phyloP scores from a whole-genome alignment of 2,329 filamentous ascomycete species.

The Talaromyces amestolkiae region DNA sequence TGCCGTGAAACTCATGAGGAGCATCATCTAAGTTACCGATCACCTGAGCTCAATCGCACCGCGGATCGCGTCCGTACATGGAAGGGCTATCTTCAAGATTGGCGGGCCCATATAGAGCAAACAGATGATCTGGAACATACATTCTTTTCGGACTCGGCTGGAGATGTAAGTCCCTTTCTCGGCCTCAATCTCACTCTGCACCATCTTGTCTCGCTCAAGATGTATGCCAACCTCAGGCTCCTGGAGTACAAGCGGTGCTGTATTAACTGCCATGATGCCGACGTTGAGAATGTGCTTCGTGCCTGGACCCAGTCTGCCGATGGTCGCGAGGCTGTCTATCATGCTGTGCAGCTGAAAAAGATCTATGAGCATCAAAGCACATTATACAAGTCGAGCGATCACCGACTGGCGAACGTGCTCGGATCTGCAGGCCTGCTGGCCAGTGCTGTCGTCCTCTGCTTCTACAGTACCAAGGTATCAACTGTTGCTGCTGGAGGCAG shows the following conservation, averaged over 20 bases:
- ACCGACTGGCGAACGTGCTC: not conserved
- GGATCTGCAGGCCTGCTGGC: not conserved
- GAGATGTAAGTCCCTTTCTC: not conserved
- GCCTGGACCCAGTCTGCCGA: not conserved
- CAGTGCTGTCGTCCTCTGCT: not conserved
- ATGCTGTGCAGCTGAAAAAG: not conserved
- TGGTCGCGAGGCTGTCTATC: not conserved
- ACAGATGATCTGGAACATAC: not conserved
- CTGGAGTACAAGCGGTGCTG: not conserved
- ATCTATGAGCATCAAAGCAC: not conserved
- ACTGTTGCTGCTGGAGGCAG: not conserved
- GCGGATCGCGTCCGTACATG: not conserved
- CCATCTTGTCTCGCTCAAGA: not conserved
- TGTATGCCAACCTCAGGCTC: not conserved
- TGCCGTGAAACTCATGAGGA: not conserved
- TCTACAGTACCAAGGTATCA: not conserved
- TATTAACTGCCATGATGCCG: not conserved
- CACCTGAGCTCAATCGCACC: not conserved
- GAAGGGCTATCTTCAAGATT: not conserved
- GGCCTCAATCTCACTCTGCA: not conserved
- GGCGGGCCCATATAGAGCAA: not conserved
- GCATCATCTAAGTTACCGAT: not conserved
- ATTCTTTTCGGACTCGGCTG: not conserved
- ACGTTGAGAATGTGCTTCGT: not conserved
- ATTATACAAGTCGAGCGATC: not conserved